phyloP scores from a whole-genome alignment of 345 rosid species.

The Gossypium bickii region DNA sequence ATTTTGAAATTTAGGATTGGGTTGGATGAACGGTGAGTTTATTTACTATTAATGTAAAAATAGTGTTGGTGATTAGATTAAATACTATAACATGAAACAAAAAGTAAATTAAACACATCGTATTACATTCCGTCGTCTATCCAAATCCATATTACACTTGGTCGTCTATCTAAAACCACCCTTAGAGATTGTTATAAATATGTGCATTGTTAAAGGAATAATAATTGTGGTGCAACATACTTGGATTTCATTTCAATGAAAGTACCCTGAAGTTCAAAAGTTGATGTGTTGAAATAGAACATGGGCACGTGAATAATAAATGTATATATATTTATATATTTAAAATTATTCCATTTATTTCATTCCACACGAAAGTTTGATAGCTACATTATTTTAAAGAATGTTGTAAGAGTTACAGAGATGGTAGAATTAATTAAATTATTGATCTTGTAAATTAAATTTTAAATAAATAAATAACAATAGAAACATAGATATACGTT shows the following conservation, averaged over 20 bases:
- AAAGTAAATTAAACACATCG: rapidly evolving
- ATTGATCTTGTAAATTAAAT: no score
- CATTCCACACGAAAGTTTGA: background rate
- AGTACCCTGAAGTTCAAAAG: background rate
- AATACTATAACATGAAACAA: rapidly evolving
- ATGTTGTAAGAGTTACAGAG: no score
- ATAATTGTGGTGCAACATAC: background rate
- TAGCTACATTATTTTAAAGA: background rate
- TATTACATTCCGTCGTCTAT: rapidly evolving
- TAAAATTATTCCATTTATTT: background rate
- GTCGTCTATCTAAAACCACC: no score
- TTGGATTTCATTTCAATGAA: background rate
- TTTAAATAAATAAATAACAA: no score
- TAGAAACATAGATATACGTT: no score
- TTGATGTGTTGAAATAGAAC: background rate
- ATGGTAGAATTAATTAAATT: no score
- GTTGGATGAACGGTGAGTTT: rapidly evolving
- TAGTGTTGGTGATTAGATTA: rapidly evolving
- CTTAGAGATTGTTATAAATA: no score
- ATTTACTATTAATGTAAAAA: no score
- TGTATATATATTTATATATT: background rate
- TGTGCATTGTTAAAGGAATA: background rate
- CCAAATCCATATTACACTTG: no score
- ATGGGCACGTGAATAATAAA: background rate
- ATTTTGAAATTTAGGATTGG: rapidly evolving